These are phyloP conservation scores for Cryphonectria radicalis DNA, from an alignment of 2,329 filamentous ascomycete species.

Conservation along the genomic window DNA sequence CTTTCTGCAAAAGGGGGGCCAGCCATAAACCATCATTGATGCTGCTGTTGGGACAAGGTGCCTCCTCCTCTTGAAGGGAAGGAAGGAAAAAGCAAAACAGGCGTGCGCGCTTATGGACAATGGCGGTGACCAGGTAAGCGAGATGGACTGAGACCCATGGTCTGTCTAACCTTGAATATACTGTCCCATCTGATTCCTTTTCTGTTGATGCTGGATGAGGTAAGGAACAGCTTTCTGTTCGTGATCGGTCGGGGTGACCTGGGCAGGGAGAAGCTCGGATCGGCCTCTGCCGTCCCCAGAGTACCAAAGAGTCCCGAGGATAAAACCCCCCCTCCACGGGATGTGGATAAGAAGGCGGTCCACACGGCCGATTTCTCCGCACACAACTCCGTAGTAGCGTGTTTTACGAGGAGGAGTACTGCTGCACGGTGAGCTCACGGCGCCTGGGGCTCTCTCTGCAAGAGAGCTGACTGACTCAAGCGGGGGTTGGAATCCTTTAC, in stretches of 20 bases:
- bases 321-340: neutral
- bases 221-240: neutral
- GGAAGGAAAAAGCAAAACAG: too few species aligned
- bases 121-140: conserved; percentile 18
- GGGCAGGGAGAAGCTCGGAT: neutral
- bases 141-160: neutral
- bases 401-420: conserved; percentile 11
- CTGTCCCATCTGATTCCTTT: neutral
- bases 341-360: neutral
- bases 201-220: neutral
- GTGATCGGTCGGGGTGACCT: neutral
- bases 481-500: neutral
- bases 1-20: conserved; percentile 4
- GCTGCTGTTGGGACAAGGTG: neutral
- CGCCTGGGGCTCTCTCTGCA: neutral
- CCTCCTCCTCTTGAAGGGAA: neutral
- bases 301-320: conserved; percentile 2
- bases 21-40: neutral
- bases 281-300: neutral
- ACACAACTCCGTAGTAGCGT: conserved; percentile 6
- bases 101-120: conserved; percentile 7
- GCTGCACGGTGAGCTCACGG: neutral
- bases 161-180: neutral
- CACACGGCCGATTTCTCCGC: conserved; percentile 7
- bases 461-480: neutral